Evolutionary conservation across 495 filamentous ascomycete species (phyloP).

Genomic region (Penicillium ochrochloron): DNA sequence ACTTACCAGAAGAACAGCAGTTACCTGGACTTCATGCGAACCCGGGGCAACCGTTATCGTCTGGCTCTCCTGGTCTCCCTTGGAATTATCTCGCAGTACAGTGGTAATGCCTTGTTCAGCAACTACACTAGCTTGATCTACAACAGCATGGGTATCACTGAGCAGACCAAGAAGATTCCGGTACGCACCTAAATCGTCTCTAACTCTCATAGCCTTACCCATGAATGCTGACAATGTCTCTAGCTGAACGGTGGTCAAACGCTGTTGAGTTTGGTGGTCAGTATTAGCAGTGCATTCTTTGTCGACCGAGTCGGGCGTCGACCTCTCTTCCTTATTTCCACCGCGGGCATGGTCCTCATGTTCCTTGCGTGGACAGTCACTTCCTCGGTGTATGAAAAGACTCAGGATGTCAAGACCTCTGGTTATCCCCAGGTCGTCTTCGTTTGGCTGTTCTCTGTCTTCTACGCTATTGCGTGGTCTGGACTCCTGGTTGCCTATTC

Average conservation of each 20-base stretch:
- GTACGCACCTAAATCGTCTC: constrained; percentile 30
- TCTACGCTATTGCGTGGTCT: constrained; percentile 63
- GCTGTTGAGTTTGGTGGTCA: constrained; percentile 49
- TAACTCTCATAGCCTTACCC: background rate
- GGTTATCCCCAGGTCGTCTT: constrained; percentile 62
- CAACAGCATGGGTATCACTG: constrained; percentile 56
- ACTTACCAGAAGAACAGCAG: constrained; percentile 34
- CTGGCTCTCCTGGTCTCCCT: constrained; percentile 58
- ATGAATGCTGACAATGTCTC: background rate
- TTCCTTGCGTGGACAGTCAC: constrained; percentile 60
- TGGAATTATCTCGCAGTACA: constrained; percentile 64
- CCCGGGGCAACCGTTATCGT: constrained; percentile 69
- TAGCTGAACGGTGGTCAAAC: constrained; percentile 30
- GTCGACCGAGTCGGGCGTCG: constrained; percentile 62
- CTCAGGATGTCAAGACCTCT: constrained; percentile 43
- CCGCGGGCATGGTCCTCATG: constrained; percentile 58
- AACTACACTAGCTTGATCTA: constrained; percentile 62
- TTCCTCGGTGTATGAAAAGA: constrained; percentile 56
- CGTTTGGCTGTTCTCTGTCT: constrained; percentile 60
- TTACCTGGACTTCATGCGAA: constrained; percentile 63
- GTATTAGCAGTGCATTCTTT: constrained; percentile 56
- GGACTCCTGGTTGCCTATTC: constrained; percentile 64
- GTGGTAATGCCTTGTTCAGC: constrained; percentile 66
- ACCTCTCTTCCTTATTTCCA: constrained; percentile 59
- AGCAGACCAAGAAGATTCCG: constrained; percentile 49